Evolutionary conservation across 192 early-diverging fungal species (phyloP).

Genomic region (Coemansia reversa): DNA sequence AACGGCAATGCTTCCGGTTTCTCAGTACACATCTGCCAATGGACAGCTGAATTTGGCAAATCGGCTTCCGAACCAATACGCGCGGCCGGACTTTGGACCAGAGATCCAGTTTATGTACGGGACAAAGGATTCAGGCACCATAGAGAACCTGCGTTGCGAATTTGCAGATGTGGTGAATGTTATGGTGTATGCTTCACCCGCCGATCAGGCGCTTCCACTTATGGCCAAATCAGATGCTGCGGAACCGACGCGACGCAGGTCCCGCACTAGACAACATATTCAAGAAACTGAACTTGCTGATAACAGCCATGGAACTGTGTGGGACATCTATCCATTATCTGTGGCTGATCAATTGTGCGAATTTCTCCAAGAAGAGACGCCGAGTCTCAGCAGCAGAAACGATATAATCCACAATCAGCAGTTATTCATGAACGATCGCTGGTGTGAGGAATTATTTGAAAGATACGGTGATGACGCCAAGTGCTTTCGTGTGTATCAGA

Average conservation of each 20-base stretch:
- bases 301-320: conserved; percentile 38
- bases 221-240: not conserved
- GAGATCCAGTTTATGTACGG: conserved; percentile 69
- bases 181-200: conserved; percentile 53
- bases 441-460: conserved; percentile 31
- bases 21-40: conserved; percentile 51
- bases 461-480: conserved; percentile 41
- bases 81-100: conserved; percentile 62
- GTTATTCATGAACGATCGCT: conserved; percentile 9
- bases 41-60: conserved; percentile 61
- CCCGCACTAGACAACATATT: not conserved
- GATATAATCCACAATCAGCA: conserved; percentile 5
- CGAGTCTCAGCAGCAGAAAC: not conserved
- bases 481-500: conserved; percentile 61
- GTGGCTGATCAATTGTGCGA: conserved; percentile 36
- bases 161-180: conserved; percentile 72
- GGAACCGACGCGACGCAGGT: not conserved
- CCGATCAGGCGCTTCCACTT: not conserved
- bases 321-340: conserved; percentile 61
- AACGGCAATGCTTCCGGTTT: conserved; percentile 45
- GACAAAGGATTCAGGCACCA: conserved; percentile 42
- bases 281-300: not conserved
- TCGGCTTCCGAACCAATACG: conserved; percentile 54
- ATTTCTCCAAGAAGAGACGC: conserved; percentile 29
- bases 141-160: conserved; percentile 68